Conservation (phyloP, 225 moss, liverwort and hornwort species). For the Bryum argenteum region DNA sequence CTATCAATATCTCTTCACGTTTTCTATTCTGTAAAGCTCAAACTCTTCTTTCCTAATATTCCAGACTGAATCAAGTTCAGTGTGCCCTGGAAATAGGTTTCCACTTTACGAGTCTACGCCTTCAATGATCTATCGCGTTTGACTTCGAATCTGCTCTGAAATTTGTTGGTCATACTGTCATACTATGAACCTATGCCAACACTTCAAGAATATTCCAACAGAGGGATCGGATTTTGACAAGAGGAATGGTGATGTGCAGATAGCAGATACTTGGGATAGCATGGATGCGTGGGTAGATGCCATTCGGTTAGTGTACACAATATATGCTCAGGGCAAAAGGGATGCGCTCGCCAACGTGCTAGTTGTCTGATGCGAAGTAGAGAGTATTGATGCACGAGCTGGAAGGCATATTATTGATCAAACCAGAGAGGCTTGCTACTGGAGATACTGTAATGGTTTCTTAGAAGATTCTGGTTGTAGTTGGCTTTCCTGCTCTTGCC, state of each 20-base stretch:
- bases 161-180: neutral
- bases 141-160: constrained; percentile 11
- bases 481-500: constrained; percentile 26
- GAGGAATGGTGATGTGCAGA: constrained; percentile 58
- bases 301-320: constrained; percentile 94
- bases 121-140: constrained; percentile 8
- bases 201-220: neutral
- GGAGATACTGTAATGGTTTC: constrained; percentile 11
- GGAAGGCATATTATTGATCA: constrained; percentile 21
- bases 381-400: constrained; percentile 9
- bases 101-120: neutral
- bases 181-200: constrained; percentile 8
- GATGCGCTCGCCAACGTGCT: constrained; percentile 86
- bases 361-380: constrained; percentile 54
- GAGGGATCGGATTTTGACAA: constrained; percentile 20
- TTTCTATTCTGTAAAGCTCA: constrained; percentile 6
- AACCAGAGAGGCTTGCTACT: constrained; percentile 19
- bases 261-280: constrained; percentile 94
- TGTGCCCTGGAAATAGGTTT: constrained; percentile 1
- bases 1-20: neutral
- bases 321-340: constrained; percentile 84
- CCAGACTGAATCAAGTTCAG: constrained; percentile 7
- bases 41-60: constrained; percentile 18
- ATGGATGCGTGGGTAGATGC: constrained; percentile 99
- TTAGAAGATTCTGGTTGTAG: constrained; percentile 13